Evolutionary conservation across 1,284 basidiomycete species (phyloP), one percentile per base, ranked within the genome.

Genomic region (Fomitiporia mediterranea): DNA sequence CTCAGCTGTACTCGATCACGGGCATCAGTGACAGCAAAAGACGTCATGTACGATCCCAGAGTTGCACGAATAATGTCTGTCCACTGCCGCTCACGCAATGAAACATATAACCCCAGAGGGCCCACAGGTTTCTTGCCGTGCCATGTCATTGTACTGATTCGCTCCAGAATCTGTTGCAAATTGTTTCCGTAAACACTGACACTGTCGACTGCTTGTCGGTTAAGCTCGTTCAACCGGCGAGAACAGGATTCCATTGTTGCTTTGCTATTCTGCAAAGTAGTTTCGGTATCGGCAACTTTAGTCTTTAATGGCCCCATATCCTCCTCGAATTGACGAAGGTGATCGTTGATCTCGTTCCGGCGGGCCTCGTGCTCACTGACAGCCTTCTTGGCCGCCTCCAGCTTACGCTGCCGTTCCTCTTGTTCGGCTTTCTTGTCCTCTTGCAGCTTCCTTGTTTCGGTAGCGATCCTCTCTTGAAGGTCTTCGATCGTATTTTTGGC

Each of bases 51-150:
- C 3, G 61, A 56, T 3, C 81, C 83, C 2, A 99, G 74, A 62
- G 87, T 78, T 15, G 73, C 73, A 37, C 91, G 81, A 60, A 98
- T 68, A 5, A 92, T 64, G 0, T 73, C 70, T 0, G 81, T 82
- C 83, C 91, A 99, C 30, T 68, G 72, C 60, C 74, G 71, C 57
- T 97, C 90, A 61, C 75, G 82, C 48, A 94, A 81, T 64, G 86
- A 87, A 62, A 99, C 86, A 66, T 83, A 80, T 43, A 78, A 61
- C 0, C 94, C 94, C n/a, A 98, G 74, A 0, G 94, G 94, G 0
- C 97, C 97, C 27, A 98, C 69, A 0, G 96, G 95, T 15, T 67
- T 71, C 35, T 85, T 77, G 7, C 86, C 87, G 27, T 74, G 66
- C 92, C 92, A 94, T 4, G 63, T 68, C 60, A 73, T 71, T 7